A percentile compares a stretch with the other conserved stretches of the same genome.
Evolutionary conservation across 371 early-diverging fungal genomes (phyloP).

Genomic region (Mortierella sp.): DNA sequence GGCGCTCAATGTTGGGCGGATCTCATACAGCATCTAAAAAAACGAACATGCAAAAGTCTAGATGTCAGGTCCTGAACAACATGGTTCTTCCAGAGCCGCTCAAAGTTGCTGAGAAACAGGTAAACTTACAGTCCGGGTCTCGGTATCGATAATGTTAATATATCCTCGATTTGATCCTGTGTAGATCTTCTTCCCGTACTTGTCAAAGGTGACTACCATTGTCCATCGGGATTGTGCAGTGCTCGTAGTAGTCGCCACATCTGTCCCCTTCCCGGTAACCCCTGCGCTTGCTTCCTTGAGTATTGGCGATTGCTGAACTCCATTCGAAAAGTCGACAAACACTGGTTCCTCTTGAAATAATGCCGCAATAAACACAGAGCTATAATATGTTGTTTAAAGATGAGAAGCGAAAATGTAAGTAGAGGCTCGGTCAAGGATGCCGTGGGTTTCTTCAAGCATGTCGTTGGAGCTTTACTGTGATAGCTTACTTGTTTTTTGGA

Average conservation of each 20-base stretch:
- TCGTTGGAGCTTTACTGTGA: neutral
- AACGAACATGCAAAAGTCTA: neutral
- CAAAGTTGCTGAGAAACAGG: neutral
- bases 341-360: constrained; percentile 66
- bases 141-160: constrained; percentile 71
- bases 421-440: neutral
- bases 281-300: neutral
- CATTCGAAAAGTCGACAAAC: constrained; percentile 65
- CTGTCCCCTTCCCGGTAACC: constrained; percentile 11
- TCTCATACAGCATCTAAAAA: constrained; percentile 55
- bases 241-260: constrained; percentile 4
- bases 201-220: constrained; percentile 58
- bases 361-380: constrained; percentile 69
- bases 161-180: constrained; percentile 81
- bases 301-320: constrained; percentile 47
- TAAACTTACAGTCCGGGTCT: constrained; percentile 64
- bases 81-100: neutral
- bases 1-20: constrained; percentile 64
- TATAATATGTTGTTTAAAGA: constrained; percentile 15
- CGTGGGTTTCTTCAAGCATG: neutral
- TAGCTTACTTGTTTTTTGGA: constrained; percentile 72
- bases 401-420: constrained; percentile 2
- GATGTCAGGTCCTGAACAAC: neutral
- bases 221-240: constrained; percentile 29
- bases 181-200: constrained; percentile 74